Conservation (phyloP, 2,329 filamentous ascomycete genomes). For the Raffaelea arxii region DNA sequence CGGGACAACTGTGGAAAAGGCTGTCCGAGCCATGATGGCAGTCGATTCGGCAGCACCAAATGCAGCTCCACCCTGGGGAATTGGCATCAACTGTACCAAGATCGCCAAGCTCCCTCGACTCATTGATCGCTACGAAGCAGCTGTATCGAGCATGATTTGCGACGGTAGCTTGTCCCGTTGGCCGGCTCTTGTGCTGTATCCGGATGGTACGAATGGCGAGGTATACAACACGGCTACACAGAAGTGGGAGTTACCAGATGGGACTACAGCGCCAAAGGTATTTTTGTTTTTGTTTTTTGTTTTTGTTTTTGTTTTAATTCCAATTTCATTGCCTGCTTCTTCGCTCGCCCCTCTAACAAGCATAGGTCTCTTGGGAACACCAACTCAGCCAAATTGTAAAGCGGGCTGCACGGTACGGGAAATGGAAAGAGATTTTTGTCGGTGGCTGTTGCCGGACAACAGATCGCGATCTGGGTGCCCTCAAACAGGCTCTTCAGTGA, state of each 20-base stretch:
- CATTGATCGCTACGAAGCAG: constrained; percentile 43
- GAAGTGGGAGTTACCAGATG: constrained; percentile 42
- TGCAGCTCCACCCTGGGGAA: constrained; percentile 40
- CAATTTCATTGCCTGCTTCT: neutral
- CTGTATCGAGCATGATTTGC: constrained; percentile 27
- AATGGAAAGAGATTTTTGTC: constrained; percentile 37
- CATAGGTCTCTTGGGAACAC: constrained; percentile 32
- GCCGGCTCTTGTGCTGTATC: constrained; percentile 54
- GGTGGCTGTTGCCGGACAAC: constrained; percentile 44
- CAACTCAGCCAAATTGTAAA: constrained; percentile 32
- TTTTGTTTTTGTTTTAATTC: neutral
- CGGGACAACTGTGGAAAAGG: constrained; percentile 35
- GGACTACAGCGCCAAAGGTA: constrained; percentile 16
- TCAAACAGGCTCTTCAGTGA: neutral
- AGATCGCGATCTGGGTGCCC: constrained; percentile 16
- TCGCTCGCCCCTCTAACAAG: neutral
- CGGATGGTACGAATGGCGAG: constrained; percentile 59
- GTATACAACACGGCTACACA: constrained; percentile 56
- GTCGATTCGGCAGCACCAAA: constrained; percentile 1
- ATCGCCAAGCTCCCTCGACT: constrained; percentile 49
- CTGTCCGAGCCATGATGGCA: constrained; percentile 27
- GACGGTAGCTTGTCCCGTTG: constrained; percentile 24
- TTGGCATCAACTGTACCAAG: constrained; percentile 63
- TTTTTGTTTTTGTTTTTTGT: neutral
- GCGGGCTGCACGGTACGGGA: constrained; percentile 22